Evolutionary conservation across 202 grass and related monocot species (phyloP), one percentile per base, ranked within the genome.

Genomic region (Eragrostis tef): DNA sequence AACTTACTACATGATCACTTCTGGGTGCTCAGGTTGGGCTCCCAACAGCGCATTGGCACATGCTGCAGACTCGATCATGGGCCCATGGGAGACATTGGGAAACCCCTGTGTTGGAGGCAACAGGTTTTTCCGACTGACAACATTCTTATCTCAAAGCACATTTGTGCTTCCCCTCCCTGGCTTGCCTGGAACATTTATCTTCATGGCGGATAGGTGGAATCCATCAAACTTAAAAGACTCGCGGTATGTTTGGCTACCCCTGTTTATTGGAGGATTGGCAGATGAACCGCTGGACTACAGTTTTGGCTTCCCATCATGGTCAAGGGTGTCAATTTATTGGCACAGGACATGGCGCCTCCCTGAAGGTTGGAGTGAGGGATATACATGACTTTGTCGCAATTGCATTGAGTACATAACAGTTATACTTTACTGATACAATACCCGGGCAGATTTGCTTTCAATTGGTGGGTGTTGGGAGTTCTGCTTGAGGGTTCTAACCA

Each of bases 1-100:
- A 53, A 88, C 86, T 47, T 97, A 97, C 70, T 97, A 97, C 58
- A 97, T 97, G 94, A 80, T 97, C 79, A 97, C 94, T 54, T 97
- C 94, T 11, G 87, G 94, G 25, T 97, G 94, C 78, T 88, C 89
- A 9, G 91, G 94, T 3, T 97, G 94, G 94, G 91, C 89, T 54
- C 94, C 94, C 2, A 97, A 97, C 34, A 83, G 64, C 25, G 94
- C 94, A 11, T 36, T 94, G 75, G 87, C 85, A 43, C 89, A 97
- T 75, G 94, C 94, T 7, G 84, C 94, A 21, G 70, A 84, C 48
- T 87, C 93, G 2, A 86, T 91, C 81, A 89, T 93, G 93, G 93
- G 93, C 17, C 90, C 88, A 47, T 97, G 93, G 90, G 88, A 93
- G 75, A 93, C 90, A 75, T 25, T 97, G 54, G 93, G 93, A 44